Percentiles rank a stretch among this genome's conserved stretches.
phyloP scores from a whole-genome alignment of 2,329 filamentous ascomycete genomes.

The Ophiostoma angusticollis region DNA sequence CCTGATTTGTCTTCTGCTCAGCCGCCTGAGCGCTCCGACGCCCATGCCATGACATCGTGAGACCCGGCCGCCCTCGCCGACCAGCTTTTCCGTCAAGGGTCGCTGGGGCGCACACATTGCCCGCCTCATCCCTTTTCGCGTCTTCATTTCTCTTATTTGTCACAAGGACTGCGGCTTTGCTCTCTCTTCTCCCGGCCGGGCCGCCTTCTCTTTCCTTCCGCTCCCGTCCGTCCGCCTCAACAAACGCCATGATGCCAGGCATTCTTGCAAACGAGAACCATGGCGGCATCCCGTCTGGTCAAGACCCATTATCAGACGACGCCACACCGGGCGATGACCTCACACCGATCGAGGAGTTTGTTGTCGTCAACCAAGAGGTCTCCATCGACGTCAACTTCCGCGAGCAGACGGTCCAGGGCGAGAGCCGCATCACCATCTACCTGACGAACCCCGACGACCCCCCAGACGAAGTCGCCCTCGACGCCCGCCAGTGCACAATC shows the following conservation, averaged over 20 bases:
- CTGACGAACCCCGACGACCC: conserved; percentile 44
- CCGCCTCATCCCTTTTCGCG: not conserved
- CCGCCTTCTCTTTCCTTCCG: not conserved
- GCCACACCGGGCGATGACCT: conserved; percentile 7
- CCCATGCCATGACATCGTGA: conserved; percentile 9
- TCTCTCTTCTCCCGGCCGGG: no score
- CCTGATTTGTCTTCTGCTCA: conserved; percentile 1
- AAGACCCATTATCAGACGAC: conserved; percentile 1
- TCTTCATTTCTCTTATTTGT: not conserved
- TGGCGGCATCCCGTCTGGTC: not conserved
- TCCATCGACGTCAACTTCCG: conserved; percentile 82
- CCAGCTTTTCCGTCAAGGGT: conserved; percentile 2
- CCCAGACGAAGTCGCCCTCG: conserved; percentile 40
- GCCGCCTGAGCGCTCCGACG: no score
- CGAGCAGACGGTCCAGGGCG: conserved; percentile 60
- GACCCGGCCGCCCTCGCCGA: conserved; percentile 5
- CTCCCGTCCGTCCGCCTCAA: not conserved
- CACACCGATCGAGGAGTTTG: conserved; percentile 22
- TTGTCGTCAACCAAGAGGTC: conserved; percentile 72
- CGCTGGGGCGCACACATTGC: not conserved
- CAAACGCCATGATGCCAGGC: conserved; percentile 17
- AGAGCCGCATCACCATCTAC: conserved; percentile 69
- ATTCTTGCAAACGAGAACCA: conserved; percentile 12
- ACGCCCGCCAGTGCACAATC: conserved; percentile 50
- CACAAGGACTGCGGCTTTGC: no score